A percentile compares a stretch with the other conserved stretches of the same genome.
These are phyloP conservation scores for Nannochloropsis gaditana DNA, from an alignment of 108 stramenopile species.

Conservation along the genomic window DNA sequence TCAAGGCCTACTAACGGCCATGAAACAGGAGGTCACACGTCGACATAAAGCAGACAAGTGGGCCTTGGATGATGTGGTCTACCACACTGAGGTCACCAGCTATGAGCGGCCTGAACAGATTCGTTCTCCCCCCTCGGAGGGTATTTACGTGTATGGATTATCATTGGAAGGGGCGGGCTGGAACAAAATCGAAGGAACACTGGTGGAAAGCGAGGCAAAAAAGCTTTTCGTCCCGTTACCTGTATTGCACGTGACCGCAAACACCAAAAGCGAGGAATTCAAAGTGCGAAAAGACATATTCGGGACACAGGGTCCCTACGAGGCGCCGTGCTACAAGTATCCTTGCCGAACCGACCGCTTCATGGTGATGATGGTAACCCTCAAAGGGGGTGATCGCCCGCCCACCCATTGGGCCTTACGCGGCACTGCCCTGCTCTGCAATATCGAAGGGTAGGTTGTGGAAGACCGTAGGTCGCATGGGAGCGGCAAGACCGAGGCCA, in stretches of 20 bases:
- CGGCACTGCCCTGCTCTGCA: conserved; percentile 66
- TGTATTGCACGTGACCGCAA: conserved; percentile 66
- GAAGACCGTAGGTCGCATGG: neutral
- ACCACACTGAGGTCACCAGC: conserved; percentile 71
- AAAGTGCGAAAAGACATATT: conserved; percentile 58
- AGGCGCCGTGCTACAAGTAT: conserved; percentile 81
- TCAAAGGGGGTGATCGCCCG: conserved; percentile 61
- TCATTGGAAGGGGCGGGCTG: conserved; percentile 76
- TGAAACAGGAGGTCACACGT: conserved; percentile 81
- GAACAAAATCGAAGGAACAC: conserved; percentile 57
- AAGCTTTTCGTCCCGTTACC: conserved; percentile 66
- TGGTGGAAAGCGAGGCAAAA: conserved; percentile 72
- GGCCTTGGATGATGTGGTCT: conserved; percentile 79
- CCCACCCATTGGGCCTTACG: conserved; percentile 71
- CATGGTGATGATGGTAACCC: conserved; percentile 66
- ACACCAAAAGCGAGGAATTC: conserved; percentile 56
- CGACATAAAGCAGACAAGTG: conserved; percentile 72
- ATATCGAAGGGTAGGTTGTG: conserved; percentile 46
- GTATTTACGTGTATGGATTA: conserved; percentile 77
- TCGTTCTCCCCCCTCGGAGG: conserved; percentile 64
- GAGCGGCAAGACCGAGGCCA: no score
- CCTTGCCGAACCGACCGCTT: conserved; percentile 65
- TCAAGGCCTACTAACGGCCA: conserved; percentile 74
- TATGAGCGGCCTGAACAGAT: conserved; percentile 61
- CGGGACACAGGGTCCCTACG: conserved; percentile 54